phyloP scores from a whole-genome alignment of 768 basidiomycete genomes.

The Collybiopsis confluens region DNA sequence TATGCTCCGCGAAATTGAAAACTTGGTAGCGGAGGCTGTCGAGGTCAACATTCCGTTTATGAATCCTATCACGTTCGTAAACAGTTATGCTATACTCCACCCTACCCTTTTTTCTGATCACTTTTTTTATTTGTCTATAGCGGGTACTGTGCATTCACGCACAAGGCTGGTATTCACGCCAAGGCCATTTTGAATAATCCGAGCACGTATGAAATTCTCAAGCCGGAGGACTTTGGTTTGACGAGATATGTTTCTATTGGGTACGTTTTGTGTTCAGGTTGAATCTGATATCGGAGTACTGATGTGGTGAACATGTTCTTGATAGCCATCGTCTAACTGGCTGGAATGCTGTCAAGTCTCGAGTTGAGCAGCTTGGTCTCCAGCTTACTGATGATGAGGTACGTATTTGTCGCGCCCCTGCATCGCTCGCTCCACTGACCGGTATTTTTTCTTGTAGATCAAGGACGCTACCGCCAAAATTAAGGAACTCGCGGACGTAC shows the following conservation, averaged over 20 bases:
- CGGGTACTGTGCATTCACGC: slow-evolving; percentile 99
- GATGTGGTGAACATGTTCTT: no score
- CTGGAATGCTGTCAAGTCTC: slow-evolving; percentile 99
- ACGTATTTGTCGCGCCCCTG: no score
- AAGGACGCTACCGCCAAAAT: slow-evolving; percentile 99
- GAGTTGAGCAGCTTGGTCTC: slow-evolving; percentile 95
- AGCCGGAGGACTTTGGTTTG: slow-evolving; percentile 98
- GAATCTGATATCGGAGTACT: no score
- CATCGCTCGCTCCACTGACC: no score
- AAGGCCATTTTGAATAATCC: slow-evolving; percentile 99
- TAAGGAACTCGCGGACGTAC: slow-evolving; percentile 98
- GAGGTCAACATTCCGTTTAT: slow-evolving; percentile 97
- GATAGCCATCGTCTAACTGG: slow-evolving; percentile 90
- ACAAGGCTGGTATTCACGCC: slow-evolving; percentile 99
- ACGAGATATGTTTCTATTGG: slow-evolving; percentile 98
- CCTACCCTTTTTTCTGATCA: not conserved
- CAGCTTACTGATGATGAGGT: slow-evolving; percentile 88
- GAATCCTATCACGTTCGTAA: slow-evolving; percentile 83
- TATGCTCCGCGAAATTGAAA: slow-evolving; percentile 98
- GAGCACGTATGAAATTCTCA: slow-evolving; percentile 97
- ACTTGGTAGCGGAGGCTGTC: slow-evolving; percentile 97
- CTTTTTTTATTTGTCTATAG: slow-evolving; percentile 33
- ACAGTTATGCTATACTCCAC: no score
- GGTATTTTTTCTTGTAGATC: slow-evolving; percentile 50
- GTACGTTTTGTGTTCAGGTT: slow-evolving; percentile 38